phyloP scores from a whole-genome alignment of 73 alveolate genomes.

The Blepharisma japonicum region DNA sequence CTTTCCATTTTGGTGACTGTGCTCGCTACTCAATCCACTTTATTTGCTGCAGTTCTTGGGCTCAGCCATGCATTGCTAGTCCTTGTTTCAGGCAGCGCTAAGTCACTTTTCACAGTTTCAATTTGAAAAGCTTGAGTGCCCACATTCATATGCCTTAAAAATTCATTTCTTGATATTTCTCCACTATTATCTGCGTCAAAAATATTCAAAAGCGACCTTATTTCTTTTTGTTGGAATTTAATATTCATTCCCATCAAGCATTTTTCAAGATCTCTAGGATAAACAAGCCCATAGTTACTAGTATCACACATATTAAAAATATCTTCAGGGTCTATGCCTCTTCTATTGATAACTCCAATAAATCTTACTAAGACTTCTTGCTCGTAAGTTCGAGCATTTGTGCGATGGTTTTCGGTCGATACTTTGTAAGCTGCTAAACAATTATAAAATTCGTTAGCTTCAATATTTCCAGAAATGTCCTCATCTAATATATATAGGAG shows the following conservation, averaged over 20 bases:
- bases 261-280: not conserved
- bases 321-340: not conserved
- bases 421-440: not conserved
- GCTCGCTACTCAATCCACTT: not conserved
- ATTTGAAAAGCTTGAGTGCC: not conserved
- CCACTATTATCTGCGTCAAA: not conserved
- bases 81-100: not conserved
- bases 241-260: not conserved
- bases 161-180: not conserved
- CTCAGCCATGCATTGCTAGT: not conserved
- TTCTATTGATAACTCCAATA: not conserved
- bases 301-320: not conserved
- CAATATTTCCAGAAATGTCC: slow-evolving; percentile 10
- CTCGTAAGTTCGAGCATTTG: slow-evolving; percentile 6
- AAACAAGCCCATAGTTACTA: not conserved
- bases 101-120: not conserved
- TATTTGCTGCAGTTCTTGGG: not conserved
- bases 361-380: slow-evolving; percentile 13
- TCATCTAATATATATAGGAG: slow-evolving; percentile 5
- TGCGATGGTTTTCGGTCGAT: not conserved
- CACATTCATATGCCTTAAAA: not conserved
- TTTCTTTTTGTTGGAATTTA: slow-evolving; percentile 8
- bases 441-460: slow-evolving; percentile 11
- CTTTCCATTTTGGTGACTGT: not conserved
- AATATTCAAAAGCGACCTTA: not conserved